phyloP scores from a whole-genome alignment of 208 protist genomes.

The Trypanosomatidae sp. region DNA sequence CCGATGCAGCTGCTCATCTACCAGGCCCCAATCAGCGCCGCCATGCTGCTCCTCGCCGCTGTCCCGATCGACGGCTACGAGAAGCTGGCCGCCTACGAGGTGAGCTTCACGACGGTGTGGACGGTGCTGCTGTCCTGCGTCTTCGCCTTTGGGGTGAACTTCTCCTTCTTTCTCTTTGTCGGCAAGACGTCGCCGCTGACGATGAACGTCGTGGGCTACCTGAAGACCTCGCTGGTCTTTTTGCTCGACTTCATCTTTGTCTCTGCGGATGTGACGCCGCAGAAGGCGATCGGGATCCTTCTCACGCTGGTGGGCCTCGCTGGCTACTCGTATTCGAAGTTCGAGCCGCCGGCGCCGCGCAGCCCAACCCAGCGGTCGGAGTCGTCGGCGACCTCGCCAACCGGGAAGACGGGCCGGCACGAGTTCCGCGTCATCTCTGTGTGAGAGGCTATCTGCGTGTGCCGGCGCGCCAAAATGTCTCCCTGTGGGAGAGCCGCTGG shows the following conservation, averaged over 20 bases:
- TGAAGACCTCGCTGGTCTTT: constrained; percentile 83
- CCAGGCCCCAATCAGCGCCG: constrained; percentile 76
- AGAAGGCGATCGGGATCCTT: constrained; percentile 44
- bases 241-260: constrained; percentile 62
- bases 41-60: constrained; percentile 67
- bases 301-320: constrained; percentile 66
- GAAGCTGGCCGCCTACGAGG: constrained; percentile 45
- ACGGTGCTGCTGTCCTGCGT: constrained; percentile 70
- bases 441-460: neutral
- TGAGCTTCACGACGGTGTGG: constrained; percentile 61
- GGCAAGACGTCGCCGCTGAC: constrained; percentile 83
- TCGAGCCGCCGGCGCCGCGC: constrained; percentile 3
- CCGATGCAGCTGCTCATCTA: constrained; percentile 90
- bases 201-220: constrained; percentile 83
- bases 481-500: too few relatives aligned
- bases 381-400: too few relatives aligned
- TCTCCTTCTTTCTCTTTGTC: constrained; percentile 88
- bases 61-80: constrained; percentile 59
- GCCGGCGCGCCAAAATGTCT: too few relatives aligned
- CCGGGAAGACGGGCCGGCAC: too few relatives aligned
- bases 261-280: constrained; percentile 20
- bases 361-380: too few relatives aligned
- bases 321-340: constrained; percentile 53
- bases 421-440: too few relatives aligned
- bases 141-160: constrained; percentile 89